Evolutionary conservation across 768 basidiomycete genomes (phyloP).

Genomic region (Daedalea quercina): DNA sequence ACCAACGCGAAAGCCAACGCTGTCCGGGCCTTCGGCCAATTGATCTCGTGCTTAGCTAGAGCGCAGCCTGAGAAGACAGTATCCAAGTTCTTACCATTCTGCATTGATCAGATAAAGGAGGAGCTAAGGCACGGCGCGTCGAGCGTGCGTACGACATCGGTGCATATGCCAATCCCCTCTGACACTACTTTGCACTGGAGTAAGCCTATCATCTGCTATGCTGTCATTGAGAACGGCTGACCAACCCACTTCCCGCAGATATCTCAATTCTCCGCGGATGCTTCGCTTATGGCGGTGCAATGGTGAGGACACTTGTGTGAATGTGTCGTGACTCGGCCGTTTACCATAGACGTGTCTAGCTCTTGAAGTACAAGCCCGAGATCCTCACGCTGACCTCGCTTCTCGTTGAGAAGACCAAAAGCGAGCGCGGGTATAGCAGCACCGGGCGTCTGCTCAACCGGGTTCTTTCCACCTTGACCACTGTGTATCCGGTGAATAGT

Average conservation of each 20-base stretch:
- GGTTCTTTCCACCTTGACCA: slow-evolving; percentile 66
- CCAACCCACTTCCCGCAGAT: slow-evolving; percentile 35
- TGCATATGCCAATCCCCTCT: slow-evolving; percentile 65
- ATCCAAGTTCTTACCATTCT: slow-evolving; percentile 74
- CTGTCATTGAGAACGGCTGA: slow-evolving; percentile 3
- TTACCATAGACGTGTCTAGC: slow-evolving; percentile 31
- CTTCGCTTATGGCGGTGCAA: slow-evolving; percentile 64
- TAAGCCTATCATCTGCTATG: too few species aligned
- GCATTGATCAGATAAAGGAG: slow-evolving; percentile 67
- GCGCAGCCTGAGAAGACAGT: slow-evolving; percentile 72
- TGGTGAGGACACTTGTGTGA: slow-evolving; percentile 36
- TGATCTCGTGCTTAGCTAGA: slow-evolving; percentile 78
- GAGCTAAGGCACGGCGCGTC: slow-evolving; percentile 91
- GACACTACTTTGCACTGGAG: slow-evolving; percentile 94
- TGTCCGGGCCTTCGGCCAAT: slow-evolving; percentile 84
- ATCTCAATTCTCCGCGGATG: slow-evolving; percentile 79
- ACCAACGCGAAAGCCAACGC: slow-evolving; percentile 86
- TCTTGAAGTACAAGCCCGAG: slow-evolving; percentile 61
- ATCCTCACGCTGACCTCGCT: slow-evolving; percentile 56
- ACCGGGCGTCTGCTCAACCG: slow-evolving; percentile 74
- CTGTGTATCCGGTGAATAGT: slow-evolving; percentile 70
- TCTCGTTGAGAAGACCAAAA: slow-evolving; percentile 75
- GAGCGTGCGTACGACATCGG: slow-evolving; percentile 73
- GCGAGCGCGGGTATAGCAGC: slow-evolving; percentile 82
- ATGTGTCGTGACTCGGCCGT: background rate